Percentiles rank a stretch among this genome's conserved stretches.
phyloP scores from a whole-genome alignment of 2,329 filamentous ascomycete genomes.

The Aureobasidium sp. region DNA sequence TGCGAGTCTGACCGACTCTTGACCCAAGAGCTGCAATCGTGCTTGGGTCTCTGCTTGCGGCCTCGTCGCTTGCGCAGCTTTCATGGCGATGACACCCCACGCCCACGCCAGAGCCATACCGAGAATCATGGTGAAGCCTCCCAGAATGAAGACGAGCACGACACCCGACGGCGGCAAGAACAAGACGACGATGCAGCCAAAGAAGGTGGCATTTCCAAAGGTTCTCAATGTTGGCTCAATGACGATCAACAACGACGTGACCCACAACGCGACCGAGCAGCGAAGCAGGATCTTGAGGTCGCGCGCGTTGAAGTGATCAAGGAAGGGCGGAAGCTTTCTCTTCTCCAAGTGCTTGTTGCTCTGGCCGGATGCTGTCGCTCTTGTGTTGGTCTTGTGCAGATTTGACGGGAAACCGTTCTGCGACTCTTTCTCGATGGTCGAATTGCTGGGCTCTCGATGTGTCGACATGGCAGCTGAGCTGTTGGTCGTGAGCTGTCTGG shows the following conservation, averaged over 20 bases:
- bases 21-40: background rate
- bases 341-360: conserved; percentile 2
- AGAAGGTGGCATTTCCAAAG: conserved; percentile 17
- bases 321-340: conserved; percentile 11
- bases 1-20: background rate
- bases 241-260: conserved; percentile 13
- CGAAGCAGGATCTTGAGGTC: conserved; percentile 18
- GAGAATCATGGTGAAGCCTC: conserved; percentile 12
- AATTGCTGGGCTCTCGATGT: background rate
- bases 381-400: conserved; percentile 4
- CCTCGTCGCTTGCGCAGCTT: conserved; percentile 14
- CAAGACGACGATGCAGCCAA: conserved; percentile 7
- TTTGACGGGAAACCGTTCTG: background rate
- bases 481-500: background rate
- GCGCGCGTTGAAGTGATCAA: conserved; percentile 18
- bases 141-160: conserved; percentile 8
- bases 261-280: conserved; percentile 17
- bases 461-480: background rate
- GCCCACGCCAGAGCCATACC: conserved; percentile 17
- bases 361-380: background rate
- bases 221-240: conserved; percentile 1
- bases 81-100: conserved; percentile 16
- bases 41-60: conserved; percentile 5
- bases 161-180: conserved; percentile 16
- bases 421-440: conserved; percentile 7